Evolutionary conservation across 371 early-diverging fungal genomes (phyloP).

Genomic region (Mucor lusitanicus): DNA sequence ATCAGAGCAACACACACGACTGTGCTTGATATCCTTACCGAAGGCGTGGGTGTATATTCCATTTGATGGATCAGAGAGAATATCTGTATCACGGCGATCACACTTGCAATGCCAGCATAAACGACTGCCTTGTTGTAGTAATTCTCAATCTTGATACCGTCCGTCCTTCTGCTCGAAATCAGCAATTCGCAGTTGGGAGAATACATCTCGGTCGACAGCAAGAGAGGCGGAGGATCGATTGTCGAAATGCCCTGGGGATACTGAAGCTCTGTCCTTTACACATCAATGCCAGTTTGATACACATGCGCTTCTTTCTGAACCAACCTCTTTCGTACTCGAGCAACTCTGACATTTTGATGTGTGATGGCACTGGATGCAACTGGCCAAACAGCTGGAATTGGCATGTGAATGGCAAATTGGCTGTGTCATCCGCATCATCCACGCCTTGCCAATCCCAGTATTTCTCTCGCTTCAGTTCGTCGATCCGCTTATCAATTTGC

Average conservation of each 20-base stretch:
- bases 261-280: conserved; percentile 31
- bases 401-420: conserved; percentile 48
- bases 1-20: background rate
- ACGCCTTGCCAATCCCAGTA: conserved; percentile 26
- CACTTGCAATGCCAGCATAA: conserved; percentile 60
- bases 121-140: conserved; percentile 57
- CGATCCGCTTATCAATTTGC: conserved; percentile 38
- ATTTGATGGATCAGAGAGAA: conserved; percentile 69
- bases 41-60: conserved; percentile 75
- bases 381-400: conserved; percentile 63
- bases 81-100: conserved; percentile 57
- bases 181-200: conserved; percentile 60
- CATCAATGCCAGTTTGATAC: background rate
- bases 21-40: conserved; percentile 39
- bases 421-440: conserved; percentile 24
- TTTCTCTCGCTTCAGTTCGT: conserved; percentile 28
- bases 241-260: conserved; percentile 60
- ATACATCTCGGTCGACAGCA: conserved; percentile 54
- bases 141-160: conserved; percentile 57
- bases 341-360: conserved; percentile 44
- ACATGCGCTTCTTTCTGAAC: background rate
- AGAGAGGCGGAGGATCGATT: conserved; percentile 51
- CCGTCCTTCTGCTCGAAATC: conserved; percentile 37
- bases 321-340: conserved; percentile 61
- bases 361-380: conserved; percentile 49